A percentile compares a stretch with the other conserved stretches of the same genome.
Conservation (phyloP, 805 yeast genomes). For the Pichia deserticola region DNA sequence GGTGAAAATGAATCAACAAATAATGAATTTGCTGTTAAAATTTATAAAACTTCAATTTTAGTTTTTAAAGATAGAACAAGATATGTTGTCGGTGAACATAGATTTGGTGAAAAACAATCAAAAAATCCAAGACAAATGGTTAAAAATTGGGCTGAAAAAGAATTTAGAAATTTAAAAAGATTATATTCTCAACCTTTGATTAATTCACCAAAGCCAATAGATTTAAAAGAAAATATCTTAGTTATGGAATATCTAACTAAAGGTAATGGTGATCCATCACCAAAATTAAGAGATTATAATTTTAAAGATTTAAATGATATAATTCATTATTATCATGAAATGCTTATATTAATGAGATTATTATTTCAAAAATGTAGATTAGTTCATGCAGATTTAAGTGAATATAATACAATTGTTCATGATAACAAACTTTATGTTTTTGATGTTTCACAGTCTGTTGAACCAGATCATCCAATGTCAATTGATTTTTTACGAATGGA, state of each 20-base stretch:
- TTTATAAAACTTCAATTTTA: conserved; percentile 90
- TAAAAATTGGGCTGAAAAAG: conserved; percentile 97
- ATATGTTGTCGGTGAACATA: conserved; percentile 91
- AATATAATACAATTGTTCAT: conserved; percentile 87
- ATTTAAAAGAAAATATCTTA: conserved; percentile 79
- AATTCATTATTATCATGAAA: conserved; percentile 61
- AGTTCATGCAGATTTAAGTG: conserved; percentile 95
- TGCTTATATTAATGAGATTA: conserved; percentile 78
- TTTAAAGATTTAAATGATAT: conserved; percentile 62
- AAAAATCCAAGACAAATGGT: conserved; percentile 97
- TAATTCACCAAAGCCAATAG: conserved; percentile 91
- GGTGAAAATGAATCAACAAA: conserved; percentile 44
- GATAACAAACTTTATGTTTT: conserved; percentile 71
- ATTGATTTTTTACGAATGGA: conserved; percentile 95
- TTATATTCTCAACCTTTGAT: conserved; percentile 61
- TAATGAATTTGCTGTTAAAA: conserved; percentile 78
- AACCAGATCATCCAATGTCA: conserved; percentile 96
- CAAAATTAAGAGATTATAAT: conserved; percentile 78
- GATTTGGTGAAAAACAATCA: conserved; percentile 78
- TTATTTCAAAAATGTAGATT: conserved; percentile 82
- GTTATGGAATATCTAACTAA: conserved; percentile 85
- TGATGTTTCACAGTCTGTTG: conserved; percentile 96
- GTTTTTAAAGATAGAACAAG: conserved; percentile 97
- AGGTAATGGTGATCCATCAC: conserved; percentile 86
- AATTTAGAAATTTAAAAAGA: conserved; percentile 85